Conservation (phyloP, 2,329 filamentous ascomycete species). For the Penicillium griseofulvum region DNA sequence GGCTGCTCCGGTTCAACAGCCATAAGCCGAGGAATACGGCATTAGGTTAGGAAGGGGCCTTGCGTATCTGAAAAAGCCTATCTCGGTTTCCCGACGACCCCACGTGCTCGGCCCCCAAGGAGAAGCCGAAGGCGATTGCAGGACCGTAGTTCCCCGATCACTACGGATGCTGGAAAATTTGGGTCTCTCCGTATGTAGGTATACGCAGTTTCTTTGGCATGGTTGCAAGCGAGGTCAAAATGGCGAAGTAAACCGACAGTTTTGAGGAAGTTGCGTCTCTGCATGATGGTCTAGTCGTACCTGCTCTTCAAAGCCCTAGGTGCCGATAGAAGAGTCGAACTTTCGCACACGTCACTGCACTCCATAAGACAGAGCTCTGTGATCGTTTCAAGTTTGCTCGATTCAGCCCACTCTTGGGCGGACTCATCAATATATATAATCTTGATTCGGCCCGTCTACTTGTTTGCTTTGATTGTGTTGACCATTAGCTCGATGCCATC, state of each 20-base stretch:
- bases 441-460: no score
- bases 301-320: background rate
- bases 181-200: no score
- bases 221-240: background rate
- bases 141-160: background rate
- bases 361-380: no score
- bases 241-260: background rate
- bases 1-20: no score
- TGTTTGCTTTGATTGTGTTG: conserved; percentile 10
- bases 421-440: no score
- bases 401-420: no score
- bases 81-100: no score
- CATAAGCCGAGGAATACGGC: no score
- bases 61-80: background rate
- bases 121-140: background rate
- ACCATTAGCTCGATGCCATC: conserved; percentile 24
- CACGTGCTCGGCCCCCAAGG: background rate
- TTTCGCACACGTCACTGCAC: background rate
- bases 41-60: no score
- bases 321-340: background rate
- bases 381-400: no score
- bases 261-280: background rate
- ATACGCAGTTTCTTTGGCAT: background rate
- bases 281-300: background rate
- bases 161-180: background rate